A percentile compares a stretch with the other conserved stretches of the same genome.
phyloP scores from a whole-genome alignment of 352 stramenopile genomes.

The Phytophthora uliginosa region DNA sequence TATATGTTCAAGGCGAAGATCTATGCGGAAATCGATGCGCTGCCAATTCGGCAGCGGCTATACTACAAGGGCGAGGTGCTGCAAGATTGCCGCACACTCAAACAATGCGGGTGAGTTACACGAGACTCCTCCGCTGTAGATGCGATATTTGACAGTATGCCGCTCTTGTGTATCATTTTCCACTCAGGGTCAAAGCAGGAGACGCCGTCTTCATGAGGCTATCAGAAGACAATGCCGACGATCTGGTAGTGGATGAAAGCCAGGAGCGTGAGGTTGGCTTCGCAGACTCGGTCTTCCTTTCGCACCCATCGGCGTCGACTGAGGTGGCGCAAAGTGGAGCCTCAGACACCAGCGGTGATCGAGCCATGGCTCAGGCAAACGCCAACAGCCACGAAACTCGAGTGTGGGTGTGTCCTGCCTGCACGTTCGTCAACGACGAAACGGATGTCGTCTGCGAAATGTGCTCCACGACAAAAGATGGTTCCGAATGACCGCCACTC shows the following conservation, averaged over 20 bases:
- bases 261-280: constrained; percentile 81
- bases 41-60: constrained; percentile 74
- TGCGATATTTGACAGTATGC: background rate
- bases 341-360: constrained; percentile 28
- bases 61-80: constrained; percentile 77
- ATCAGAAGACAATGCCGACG: constrained; percentile 66
- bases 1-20: constrained; percentile 86
- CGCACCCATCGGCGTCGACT: constrained; percentile 14
- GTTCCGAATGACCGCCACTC: background rate
- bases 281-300: constrained; percentile 76
- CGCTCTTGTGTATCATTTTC: background rate
- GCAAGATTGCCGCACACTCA: constrained; percentile 64
- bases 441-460: constrained; percentile 70
- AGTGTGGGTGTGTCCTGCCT: constrained; percentile 81
- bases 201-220: constrained; percentile 83
- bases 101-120: constrained; percentile 66
- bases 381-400: constrained; percentile 29
- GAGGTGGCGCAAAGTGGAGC: background rate
- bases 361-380: constrained; percentile 25
- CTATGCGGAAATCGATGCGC: constrained; percentile 71
- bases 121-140: background rate
- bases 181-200: constrained; percentile 71
- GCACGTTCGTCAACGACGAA: constrained; percentile 85
- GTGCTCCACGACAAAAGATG: constrained; percentile 54
- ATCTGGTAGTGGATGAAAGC: constrained; percentile 63